Conservation (phyloP, 805 yeast species). For the Naumovozyma baii region DNA sequence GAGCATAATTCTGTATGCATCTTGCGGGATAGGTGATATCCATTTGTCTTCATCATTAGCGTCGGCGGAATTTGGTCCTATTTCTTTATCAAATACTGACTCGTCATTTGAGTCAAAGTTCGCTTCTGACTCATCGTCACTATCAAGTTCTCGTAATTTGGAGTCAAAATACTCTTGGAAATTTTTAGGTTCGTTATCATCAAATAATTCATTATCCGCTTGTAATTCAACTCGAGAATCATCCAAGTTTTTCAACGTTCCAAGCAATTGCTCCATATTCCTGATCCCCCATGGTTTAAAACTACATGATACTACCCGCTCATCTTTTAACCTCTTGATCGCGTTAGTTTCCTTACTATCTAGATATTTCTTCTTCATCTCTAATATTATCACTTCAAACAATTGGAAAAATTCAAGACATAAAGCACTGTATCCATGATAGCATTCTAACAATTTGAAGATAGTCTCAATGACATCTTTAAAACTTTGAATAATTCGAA, state of each 20-base stretch:
- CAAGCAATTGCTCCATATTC: conserved; percentile 35
- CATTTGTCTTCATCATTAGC: conserved; percentile 38
- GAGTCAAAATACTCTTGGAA: conserved; percentile 33
- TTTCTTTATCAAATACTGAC: conserved; percentile 16
- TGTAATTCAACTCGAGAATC: conserved; percentile 19
- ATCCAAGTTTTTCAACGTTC: conserved; percentile 33
- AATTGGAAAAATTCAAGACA: conserved; percentile 67
- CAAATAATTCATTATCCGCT: conserved; percentile 1
- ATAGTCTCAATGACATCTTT: conserved; percentile 66
- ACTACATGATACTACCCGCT: conserved; percentile 16
- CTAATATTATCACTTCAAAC: conserved; percentile 50
- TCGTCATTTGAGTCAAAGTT: conserved; percentile 12
- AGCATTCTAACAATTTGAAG: conserved; percentile 69
- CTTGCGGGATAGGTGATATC: conserved; percentile 57
- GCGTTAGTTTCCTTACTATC: conserved; percentile 14
- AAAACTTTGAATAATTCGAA: conserved; percentile 50
- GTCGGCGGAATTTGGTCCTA: too few species aligned
- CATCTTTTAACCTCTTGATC: conserved; percentile 10
- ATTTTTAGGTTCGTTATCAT: conserved; percentile 28
- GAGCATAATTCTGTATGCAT: conserved; percentile 48
- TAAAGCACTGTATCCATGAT: conserved; percentile 69
- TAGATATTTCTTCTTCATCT: conserved; percentile 35
- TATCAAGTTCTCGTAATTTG: conserved; percentile 27
- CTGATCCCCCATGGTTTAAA: conserved; percentile 56
- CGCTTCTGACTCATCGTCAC: conserved; percentile 29